These are phyloP conservation scores for Macadamia integrifolia DNA, from an alignment of 164 flowering plant species.

Conservation along the genomic window DNA sequence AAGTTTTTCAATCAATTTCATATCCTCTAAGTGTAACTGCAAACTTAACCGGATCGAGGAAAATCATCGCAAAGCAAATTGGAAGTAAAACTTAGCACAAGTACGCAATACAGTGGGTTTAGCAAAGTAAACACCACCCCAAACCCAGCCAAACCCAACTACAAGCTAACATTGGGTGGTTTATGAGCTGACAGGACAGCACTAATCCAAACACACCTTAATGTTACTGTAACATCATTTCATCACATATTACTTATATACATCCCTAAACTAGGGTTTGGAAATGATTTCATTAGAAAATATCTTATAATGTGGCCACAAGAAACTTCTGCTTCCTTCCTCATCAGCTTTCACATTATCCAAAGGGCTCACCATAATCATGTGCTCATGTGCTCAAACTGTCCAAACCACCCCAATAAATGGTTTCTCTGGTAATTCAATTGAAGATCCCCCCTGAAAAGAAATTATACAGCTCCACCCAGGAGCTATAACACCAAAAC, in stretches of 20 bases:
- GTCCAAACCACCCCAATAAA: background rate
- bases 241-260: background rate
- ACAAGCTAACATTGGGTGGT: background rate
- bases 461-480: background rate
- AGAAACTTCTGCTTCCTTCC: background rate
- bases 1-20: too few species aligned
- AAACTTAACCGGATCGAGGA: too few species aligned
- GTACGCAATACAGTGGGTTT: too few species aligned
- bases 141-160: too few species aligned
- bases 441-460: background rate
- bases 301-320: background rate
- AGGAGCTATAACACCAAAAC: background rate
- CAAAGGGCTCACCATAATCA: background rate
- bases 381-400: background rate
- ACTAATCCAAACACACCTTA: background rate
- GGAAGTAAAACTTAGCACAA: too few species aligned
- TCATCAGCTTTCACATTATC: background rate
- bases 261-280: background rate
- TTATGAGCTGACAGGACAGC: background rate
- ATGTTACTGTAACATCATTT: background rate
- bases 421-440: background rate
- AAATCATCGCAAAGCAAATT: too few species aligned
- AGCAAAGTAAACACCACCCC: too few species aligned
- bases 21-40: too few species aligned
- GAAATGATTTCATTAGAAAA: background rate